Base-by-base conservation (phyloP, 805 yeast genomes). In the Isabelozyma gotoi region DNA sequence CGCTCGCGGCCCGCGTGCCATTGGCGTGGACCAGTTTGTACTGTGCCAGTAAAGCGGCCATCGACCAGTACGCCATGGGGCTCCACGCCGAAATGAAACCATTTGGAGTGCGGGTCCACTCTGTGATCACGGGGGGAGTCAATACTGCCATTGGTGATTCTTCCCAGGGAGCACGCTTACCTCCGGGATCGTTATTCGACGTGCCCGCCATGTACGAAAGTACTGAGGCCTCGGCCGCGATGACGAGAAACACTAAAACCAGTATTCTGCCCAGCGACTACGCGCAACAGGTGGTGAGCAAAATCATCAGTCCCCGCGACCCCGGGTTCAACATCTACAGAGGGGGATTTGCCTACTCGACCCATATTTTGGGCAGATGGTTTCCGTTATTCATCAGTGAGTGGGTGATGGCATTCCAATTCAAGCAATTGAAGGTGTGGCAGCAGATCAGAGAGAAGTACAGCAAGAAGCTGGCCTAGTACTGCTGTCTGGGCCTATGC, bases 91-190 rank as follows among this genome's bases (percentile, higher is more conserved):
- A 73, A 43, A 50, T 71, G 57, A 47, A 51, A 34, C 65, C 67
- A 0, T 58, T 70, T 40, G 76, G 70, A 1, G 74, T 72, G 29
- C 56, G 57, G 40, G 73, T 70, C 2, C 61, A 68, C 37, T 58
- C 64, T 46, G 62, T 71, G 6, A 53, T 64, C 24, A 66, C 75
- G 2, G 77, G 77, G 3, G 67, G 65, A 8, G 73, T 73, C 7
- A 55, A 60, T 15, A 66, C 74, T 3, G 65, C 55, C 8, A 63
- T 70, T 20, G 52, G 53, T 12, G 67, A 62, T 39, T n/a, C n/a
- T n/a, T n/a, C n/a, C n/a, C n/a, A n/a, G n/a, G n/a, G n/a, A n/a
- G n/a, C n/a, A n/a, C n/a, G n/a, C n/a, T n/a, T n/a, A n/a, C n/a
- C n/a, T n/a, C n/a, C n/a, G 1, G 52, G 49, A 7, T 53, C 60